These are phyloP conservation scores for Blastobotrys mokoenaii DNA, from an alignment of 805 yeast genomes.

Conservation along the genomic window DNA sequence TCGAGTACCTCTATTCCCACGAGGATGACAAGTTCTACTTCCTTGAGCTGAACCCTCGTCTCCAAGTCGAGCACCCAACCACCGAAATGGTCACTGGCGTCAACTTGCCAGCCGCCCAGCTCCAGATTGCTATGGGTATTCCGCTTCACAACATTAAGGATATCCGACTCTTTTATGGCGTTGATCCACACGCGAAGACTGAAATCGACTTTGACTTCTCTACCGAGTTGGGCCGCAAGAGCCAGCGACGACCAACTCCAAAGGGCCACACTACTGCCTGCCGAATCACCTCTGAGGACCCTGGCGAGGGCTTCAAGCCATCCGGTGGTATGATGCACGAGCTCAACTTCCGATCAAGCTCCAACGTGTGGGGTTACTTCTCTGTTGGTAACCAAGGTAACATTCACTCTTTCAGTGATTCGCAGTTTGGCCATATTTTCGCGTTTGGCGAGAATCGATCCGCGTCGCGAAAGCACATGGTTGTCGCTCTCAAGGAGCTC, in stretches of 20 bases:
- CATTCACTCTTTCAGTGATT: slow-evolving; percentile 95
- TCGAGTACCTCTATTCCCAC: slow-evolving; percentile 91
- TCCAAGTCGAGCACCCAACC: slow-evolving; percentile 99
- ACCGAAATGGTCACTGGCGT: slow-evolving; percentile 99
- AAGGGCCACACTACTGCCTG: slow-evolving; percentile 99
- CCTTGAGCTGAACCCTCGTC: slow-evolving; percentile 93
- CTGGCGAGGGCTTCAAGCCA: slow-evolving; percentile 98
- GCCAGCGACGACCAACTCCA: slow-evolving; percentile 90
- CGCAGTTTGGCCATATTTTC: slow-evolving; percentile 98
- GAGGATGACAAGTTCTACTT: slow-evolving; percentile 92
- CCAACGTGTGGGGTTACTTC: slow-evolving; percentile 99
- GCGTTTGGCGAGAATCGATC: slow-evolving; percentile 99
- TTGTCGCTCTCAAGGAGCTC: slow-evolving; percentile 92
- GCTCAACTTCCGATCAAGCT: slow-evolving; percentile 90
- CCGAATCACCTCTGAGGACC: slow-evolving; percentile 98
- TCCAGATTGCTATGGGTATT: slow-evolving; percentile 99
- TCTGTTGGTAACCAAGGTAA: slow-evolving; percentile 95
- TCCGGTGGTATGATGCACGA: slow-evolving; percentile 96
- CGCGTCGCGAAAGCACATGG: slow-evolving; percentile 98
- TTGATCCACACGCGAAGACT: slow-evolving; percentile 87
- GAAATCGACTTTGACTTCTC: slow-evolving; percentile 86
- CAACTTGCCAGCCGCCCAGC: slow-evolving; percentile 95
- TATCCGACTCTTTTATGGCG: slow-evolving; percentile 87
- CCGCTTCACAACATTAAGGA: slow-evolving; percentile 93
- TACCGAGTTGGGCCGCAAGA: slow-evolving; percentile 56